A percentile compares a stretch with the other conserved stretches of the same genome.
Evolutionary conservation across 805 yeast genomes (phyloP).

Genomic region (Naumovozyma castellii): DNA sequence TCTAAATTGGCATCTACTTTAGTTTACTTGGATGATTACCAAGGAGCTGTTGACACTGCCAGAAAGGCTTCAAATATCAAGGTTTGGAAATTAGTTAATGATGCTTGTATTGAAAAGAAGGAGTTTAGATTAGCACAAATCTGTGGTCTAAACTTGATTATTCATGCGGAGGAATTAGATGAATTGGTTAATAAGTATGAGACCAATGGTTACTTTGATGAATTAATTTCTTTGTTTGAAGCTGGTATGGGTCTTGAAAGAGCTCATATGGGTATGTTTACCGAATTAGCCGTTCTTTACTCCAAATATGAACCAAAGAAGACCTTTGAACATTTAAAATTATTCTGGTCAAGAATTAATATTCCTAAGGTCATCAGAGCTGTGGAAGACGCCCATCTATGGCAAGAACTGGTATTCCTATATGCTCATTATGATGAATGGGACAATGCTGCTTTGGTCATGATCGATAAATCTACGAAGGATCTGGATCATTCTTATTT

Average conservation of each 20-base stretch:
- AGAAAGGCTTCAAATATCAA: constrained; percentile 89
- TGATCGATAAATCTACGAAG: constrained; percentile 89
- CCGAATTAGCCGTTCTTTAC: constrained; percentile 86
- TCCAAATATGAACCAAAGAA: constrained; percentile 82
- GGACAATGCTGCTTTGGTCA: constrained; percentile 95
- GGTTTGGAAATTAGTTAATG: constrained; percentile 97
- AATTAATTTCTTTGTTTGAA: constrained; percentile 85
- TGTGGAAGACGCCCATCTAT: constrained; percentile 84
- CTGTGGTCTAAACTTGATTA: constrained; percentile 93
- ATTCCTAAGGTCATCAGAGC: constrained; percentile 95
- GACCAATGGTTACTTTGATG: constrained; percentile 81
- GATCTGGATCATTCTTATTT: constrained; percentile 90
- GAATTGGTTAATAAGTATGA: constrained; percentile 84
- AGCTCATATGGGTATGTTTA: constrained; percentile 99
- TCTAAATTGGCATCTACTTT: constrained; percentile 94
- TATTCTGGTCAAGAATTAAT: constrained; percentile 96
- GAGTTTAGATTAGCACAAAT: constrained; percentile 97
- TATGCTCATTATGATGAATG: constrained; percentile 98
- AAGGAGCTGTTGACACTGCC: constrained; percentile 96
- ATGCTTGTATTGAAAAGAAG: constrained; percentile 88
- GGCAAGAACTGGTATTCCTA: constrained; percentile 93
- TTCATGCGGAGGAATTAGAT: constrained; percentile 94
- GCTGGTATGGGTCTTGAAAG: constrained; percentile 94
- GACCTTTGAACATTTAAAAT: constrained; percentile 91
- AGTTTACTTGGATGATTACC: constrained; percentile 85